Evolutionary conservation across 371 early-diverging fungal species (phyloP), one percentile per base, ranked within the genome.

Genomic region (Phascolomyces articulosus): DNA sequence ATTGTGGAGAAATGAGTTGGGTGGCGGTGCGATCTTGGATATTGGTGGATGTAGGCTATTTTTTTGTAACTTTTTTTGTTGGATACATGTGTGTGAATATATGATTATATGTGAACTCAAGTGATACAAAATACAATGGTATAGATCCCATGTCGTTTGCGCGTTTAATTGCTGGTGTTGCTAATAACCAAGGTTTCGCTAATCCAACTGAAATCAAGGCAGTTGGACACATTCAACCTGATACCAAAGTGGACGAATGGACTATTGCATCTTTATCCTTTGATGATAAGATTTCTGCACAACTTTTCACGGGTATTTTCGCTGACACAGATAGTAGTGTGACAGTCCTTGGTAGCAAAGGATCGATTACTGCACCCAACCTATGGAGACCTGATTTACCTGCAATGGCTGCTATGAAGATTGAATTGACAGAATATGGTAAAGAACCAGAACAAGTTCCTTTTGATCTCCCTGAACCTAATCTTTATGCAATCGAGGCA

Each of bases 361-460:
- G 82, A 8, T 60, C 68, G 0, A 20, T 82, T 27, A 69, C 67
- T 7, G 70, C 78, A 13, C 60, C 64, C 11, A 77, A 78, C 29
- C 65, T 77, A 18, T 82, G 82, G 82, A 60, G 82, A 56, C 82
- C 82, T 26, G 82, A 82, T 68, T 29, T 81, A 2, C n/a, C 75
- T 24, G 67, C 62, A 18, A 56, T 76, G 40, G 82, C 76, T 3
- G 65, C 74, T 16, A 72, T 74, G 40, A 64, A 71, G 28, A 67
- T 82, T 27, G 74, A 75, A 55, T 63, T 63, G 18, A 61, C 53
- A 3, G 61, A 69, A 23, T 62, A 71, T 40, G 77, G 76, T 21
- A 68, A 73, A 34, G 29, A 57, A n/a, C 55, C 64, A 6, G 44
- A 70, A 38, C 64, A 66, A 4, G 61, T 77, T 0, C 70, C 76